Percentiles rank a stretch among this genome's conserved stretches.
These are phyloP conservation scores for Gaeumannomyces tritici DNA, from an alignment of 2,329 filamentous ascomycete species.

Conservation along the genomic window DNA sequence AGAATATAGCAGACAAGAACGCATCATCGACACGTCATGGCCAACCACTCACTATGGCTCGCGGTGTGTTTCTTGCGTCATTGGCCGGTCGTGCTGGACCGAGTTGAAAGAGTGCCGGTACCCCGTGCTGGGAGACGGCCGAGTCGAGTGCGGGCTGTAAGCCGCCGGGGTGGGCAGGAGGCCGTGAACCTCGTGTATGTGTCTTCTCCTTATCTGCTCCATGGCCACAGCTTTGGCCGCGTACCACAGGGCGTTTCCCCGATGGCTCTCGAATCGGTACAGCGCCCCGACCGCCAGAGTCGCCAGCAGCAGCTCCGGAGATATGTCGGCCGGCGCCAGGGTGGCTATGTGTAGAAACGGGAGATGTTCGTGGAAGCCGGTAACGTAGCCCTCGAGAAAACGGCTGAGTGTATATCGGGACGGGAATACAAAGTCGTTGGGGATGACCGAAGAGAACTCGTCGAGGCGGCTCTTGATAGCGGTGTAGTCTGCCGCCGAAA, in stretches of 20 bases:
- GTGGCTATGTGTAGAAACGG: conserved; percentile 61
- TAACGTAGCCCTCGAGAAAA: conserved; percentile 62
- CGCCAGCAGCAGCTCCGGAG: conserved; percentile 58
- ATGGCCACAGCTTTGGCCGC: conserved; percentile 47
- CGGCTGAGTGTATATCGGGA: conserved; percentile 59
- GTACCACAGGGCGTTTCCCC: conserved; percentile 52
- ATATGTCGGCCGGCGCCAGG: conserved; percentile 51
- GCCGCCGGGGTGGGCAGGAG: conserved; percentile 46
- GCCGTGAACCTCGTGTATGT: conserved; percentile 47
- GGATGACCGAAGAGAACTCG: conserved; percentile 51
- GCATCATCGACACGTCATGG: neutral
- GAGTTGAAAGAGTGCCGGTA: conserved; percentile 51
- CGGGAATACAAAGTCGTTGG: conserved; percentile 56
- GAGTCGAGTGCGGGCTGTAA: conserved; percentile 50
- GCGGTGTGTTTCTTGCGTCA: conserved; percentile 48
- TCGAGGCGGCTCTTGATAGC: conserved; percentile 49
- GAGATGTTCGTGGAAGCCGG: conserved; percentile 51
- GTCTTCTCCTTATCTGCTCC: conserved; percentile 48
- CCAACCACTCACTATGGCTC: conserved; percentile 45
- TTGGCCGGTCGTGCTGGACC: conserved; percentile 44
- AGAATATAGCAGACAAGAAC: neutral
- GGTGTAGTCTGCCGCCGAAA: conserved; percentile 44
- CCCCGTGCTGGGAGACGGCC: conserved; percentile 46
- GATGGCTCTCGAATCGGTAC: conserved; percentile 52
- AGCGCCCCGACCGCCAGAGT: conserved; percentile 59